Evolutionary conservation across 2,329 filamentous ascomycete genomes (phyloP).

Genomic region (Ceratocystiopsis sp.): DNA sequence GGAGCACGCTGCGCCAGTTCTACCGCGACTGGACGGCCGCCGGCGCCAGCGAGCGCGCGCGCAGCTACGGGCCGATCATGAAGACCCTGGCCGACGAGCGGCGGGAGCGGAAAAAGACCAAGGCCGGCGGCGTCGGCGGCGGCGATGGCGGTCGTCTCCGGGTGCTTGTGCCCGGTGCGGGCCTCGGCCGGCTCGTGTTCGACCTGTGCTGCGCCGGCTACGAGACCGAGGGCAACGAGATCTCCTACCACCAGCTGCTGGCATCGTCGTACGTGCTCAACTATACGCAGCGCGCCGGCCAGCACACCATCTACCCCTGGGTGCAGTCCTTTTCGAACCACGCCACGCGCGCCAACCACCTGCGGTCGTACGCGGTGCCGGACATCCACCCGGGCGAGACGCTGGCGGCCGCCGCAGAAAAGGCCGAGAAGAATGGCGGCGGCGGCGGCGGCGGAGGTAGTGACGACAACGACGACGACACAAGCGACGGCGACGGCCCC

Average conservation of each 20-base stretch:
- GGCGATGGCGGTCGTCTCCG: constrained; percentile 25
- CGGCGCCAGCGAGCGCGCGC: constrained; percentile 55
- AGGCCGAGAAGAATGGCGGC: constrained; percentile 1
- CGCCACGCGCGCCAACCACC: constrained; percentile 51
- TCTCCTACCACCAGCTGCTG: constrained; percentile 91
- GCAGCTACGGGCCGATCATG: constrained; percentile 61
- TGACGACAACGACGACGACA: neutral
- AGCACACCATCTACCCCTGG: constrained; percentile 72
- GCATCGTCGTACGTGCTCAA: constrained; percentile 67
- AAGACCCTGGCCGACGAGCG: constrained; percentile 38
- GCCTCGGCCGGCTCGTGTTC: constrained; percentile 74
- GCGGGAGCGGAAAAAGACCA: constrained; percentile 9
- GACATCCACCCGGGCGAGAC: constrained; percentile 56
- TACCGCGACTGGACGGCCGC: constrained; percentile 87
- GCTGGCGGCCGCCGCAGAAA: constrained; percentile 19
- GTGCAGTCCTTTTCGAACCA: constrained; percentile 82
- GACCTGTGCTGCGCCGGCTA: constrained; percentile 64
- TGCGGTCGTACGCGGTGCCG: constrained; percentile 57
- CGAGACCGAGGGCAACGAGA: constrained; percentile 75
- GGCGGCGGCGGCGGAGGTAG: constrained; percentile 2
- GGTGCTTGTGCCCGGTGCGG: constrained; percentile 78
- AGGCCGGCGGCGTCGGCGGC: constrained; percentile 7
- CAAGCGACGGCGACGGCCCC: constrained; percentile 8
- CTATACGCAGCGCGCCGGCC: constrained; percentile 36
- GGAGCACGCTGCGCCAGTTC: constrained; percentile 82